Base-by-base conservation (phyloP, 2,329 filamentous ascomycete species). In the Penicillium sp. region DNA sequence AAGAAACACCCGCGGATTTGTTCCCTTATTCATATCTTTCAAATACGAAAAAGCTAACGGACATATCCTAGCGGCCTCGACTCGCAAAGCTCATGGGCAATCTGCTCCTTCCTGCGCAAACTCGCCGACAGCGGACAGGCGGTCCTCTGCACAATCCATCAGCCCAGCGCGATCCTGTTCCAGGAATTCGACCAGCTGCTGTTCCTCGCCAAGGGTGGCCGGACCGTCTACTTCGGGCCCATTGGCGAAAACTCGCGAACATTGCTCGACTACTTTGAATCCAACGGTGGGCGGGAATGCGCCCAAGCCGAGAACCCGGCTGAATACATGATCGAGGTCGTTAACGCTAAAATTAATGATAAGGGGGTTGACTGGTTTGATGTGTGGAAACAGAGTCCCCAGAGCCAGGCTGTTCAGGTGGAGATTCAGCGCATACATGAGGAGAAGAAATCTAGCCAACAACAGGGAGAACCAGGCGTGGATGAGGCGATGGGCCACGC, bases 101-200 rank as follows among this genome's bases (percentile, higher is more conserved):
- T 97, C 72, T 84, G 92, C 48, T 89, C 92, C 73, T 85, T 97
- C 11, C 85, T 97, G 41, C 90, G 95, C 78, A 97, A 95, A 78
- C 84, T 97, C 30, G 92, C 92, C 70, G 90, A 94, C 75, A 90
- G 88, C 64, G 93, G 93, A 19, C 92, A 95, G 75, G 93, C 94
- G 55, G 91, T 97, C 77, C 87, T 97, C n/a, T 97, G 93, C 81
- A 97, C 93, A 0, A 97, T 97, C 64, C 93, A 97, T 76, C 93
- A 97, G 77, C 93, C 93, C 13, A 96, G 92, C 15, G 93, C 93
- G 47, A 92, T 96, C 85, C 84, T 97, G 55, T 96, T 97, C 82
- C 91, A 96, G 75, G 89, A 91, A 62, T 97, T 90, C 55, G 88
- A 90, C 63, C 82, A 83, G 0, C 77, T 90, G 1, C 78, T 90